Percentiles rank a stretch among this genome's conserved stretches.
Conservation (phyloP, 2,329 filamentous ascomycete genomes). For the Claviceps cyperi region DNA sequence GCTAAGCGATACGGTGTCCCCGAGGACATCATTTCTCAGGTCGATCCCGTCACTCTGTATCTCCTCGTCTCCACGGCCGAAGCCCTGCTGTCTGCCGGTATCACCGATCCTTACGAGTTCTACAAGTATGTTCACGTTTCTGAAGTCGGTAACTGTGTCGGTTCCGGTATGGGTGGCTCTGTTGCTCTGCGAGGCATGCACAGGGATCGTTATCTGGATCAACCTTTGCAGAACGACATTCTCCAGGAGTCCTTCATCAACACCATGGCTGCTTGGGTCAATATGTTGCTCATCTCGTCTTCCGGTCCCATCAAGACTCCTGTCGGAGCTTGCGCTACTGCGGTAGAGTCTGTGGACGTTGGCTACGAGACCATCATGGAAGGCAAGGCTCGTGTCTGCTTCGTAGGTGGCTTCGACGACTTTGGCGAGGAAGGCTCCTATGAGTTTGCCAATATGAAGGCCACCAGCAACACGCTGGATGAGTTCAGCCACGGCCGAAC, state of each 20-base stretch:
- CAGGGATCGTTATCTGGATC: conserved; percentile 92
- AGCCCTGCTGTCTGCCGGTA: conserved; percentile 78
- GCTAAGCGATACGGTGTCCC: conserved; percentile 92
- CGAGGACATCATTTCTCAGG: conserved; percentile 94
- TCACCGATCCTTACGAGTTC: conserved; percentile 98
- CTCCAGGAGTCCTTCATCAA: conserved; percentile 99
- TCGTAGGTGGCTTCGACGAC: conserved; percentile 97
- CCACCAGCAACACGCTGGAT: conserved; percentile 93
- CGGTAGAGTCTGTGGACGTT: conserved; percentile 93
- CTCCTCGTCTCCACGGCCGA: conserved; percentile 90
- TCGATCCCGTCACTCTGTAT: conserved; percentile 91
- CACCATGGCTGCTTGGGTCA: conserved; percentile 98
- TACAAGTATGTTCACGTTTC: conserved; percentile 99
- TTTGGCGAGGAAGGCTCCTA: conserved; percentile 99
- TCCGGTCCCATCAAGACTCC: conserved; percentile 98
- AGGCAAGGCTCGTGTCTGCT: conserved; percentile 92
- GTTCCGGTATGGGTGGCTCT: conserved; percentile 95
- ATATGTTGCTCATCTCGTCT: conserved; percentile 95
- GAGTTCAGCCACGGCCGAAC: conserved; percentile 93
- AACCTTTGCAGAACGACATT: conserved; percentile 96
- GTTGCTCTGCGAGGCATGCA: conserved; percentile 93
- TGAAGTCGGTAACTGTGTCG: conserved; percentile 94
- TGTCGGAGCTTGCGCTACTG: conserved; percentile 91
- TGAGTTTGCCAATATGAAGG: conserved; percentile 99
- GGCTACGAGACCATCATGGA: conserved; percentile 98